phyloP scores from a whole-genome alignment of 108 stramenopile species.

The Thalassiosira profunda region DNA sequence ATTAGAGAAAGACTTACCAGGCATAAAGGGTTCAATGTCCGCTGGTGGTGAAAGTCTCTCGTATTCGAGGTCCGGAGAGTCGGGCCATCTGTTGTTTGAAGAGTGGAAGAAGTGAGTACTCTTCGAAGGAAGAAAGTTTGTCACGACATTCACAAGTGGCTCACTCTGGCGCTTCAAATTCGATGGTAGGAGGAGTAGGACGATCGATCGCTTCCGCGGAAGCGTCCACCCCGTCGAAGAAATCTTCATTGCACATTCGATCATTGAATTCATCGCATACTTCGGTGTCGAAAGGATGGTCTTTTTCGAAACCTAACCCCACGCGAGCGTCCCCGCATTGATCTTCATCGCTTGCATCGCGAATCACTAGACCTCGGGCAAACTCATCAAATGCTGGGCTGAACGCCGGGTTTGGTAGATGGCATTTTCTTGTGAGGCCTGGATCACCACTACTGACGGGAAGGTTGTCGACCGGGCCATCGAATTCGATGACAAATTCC shows the following conservation, averaged over 20 bases:
- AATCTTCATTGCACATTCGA: background rate
- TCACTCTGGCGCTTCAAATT: background rate
- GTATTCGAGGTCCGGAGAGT: no score
- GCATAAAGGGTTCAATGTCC: background rate
- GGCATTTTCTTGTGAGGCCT: no score
- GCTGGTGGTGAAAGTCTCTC: background rate
- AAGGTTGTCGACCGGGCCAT: no score
- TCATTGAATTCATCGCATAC: constrained; percentile 1
- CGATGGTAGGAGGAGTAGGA: background rate
- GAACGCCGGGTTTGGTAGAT: no score
- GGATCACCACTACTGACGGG: no score
- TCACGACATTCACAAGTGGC: no score
- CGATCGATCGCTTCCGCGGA: background rate
- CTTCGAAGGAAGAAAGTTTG: no score
- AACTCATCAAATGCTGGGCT: constrained; percentile 12
- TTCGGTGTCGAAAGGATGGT: constrained; percentile 12
- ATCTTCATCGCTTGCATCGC: constrained; percentile 1
- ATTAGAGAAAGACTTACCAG: no score
- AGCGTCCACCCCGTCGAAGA: background rate
- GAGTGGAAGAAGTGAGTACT: no score
- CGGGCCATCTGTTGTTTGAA: no score
- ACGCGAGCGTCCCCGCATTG: background rate
- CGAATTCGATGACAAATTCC: no score
- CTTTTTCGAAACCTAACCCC: constrained; percentile 1
- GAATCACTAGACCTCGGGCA: background rate